Evolutionary conservation across 345 rosid species (phyloP).

Genomic region (Eucalyptus cloeziana): DNA sequence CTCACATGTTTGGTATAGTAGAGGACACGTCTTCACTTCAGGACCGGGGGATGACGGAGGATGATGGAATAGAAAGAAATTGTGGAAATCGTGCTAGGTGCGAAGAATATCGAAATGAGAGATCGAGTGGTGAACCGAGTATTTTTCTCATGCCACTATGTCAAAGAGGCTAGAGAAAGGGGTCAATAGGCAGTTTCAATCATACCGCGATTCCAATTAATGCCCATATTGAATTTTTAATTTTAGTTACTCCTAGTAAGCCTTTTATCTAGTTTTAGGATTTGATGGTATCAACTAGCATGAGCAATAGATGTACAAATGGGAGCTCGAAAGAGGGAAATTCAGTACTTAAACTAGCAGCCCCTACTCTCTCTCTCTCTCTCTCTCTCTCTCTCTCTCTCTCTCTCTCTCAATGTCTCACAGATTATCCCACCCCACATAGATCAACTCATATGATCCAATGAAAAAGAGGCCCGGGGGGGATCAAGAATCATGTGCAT

Average conservation of each 20-base stretch:
- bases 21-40: neutral
- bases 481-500: neutral
- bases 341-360: neutral
- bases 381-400: neutral
- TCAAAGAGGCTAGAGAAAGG: neutral
- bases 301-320: neutral
- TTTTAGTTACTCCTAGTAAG: neutral
- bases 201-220: neutral
- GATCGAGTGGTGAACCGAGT: fast-evolving
- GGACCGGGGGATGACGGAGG: neutral
- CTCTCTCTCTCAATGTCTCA: neutral
- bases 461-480: neutral
- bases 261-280: neutral
- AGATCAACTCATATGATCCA: neutral
- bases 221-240: neutral
- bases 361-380: neutral
- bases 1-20: neutral
- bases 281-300: neutral
- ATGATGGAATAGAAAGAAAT: neutral
- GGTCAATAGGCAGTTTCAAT: neutral
- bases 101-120: neutral
- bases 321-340: neutral
- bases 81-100: neutral
- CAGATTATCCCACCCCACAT: neutral
- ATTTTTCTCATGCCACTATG: neutral